Conservation (phyloP, 73 alveolate species). For the Urostyla sp. region DNA sequence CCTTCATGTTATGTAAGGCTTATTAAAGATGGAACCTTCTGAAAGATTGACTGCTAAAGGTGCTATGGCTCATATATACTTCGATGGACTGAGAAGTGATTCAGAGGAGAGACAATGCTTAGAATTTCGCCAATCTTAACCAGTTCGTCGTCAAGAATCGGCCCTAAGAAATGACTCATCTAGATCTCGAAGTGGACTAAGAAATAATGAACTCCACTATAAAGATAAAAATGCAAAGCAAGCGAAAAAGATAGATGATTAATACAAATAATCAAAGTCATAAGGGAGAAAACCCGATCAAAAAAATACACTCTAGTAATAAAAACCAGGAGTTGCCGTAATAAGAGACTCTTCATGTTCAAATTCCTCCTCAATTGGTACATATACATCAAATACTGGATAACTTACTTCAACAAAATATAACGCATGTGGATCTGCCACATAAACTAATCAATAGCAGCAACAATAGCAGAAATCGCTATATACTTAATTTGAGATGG, state of each 20-base stretch:
- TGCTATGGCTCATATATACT: conserved; percentile 91
- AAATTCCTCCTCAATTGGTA: neutral
- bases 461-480: conserved; percentile 15
- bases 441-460: neutral
- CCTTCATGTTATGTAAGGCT: conserved; percentile 79
- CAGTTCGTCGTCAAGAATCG: conserved; percentile 26
- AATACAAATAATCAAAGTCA: no score
- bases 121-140: conserved; percentile 18
- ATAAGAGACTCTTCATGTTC: neutral
- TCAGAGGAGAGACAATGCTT: conserved; percentile 54
- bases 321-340: neutral
- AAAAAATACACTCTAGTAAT: no score
- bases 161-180: conserved; percentile 27
- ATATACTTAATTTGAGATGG: conserved; percentile 29
- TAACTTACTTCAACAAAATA: no score
- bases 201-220: neutral
- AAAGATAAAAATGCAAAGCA: neutral
- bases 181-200: conserved; percentile 54
- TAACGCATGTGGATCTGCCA: no score
- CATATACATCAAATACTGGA: no score
- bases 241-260: no score
- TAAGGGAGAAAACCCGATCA: no score
- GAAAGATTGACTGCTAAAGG: conserved; percentile 89
- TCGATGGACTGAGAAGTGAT: conserved; percentile 83
- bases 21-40: conserved; percentile 89